Conservation (phyloP, 2,329 filamentous ascomycete genomes). For the Epichloe amarillans region DNA sequence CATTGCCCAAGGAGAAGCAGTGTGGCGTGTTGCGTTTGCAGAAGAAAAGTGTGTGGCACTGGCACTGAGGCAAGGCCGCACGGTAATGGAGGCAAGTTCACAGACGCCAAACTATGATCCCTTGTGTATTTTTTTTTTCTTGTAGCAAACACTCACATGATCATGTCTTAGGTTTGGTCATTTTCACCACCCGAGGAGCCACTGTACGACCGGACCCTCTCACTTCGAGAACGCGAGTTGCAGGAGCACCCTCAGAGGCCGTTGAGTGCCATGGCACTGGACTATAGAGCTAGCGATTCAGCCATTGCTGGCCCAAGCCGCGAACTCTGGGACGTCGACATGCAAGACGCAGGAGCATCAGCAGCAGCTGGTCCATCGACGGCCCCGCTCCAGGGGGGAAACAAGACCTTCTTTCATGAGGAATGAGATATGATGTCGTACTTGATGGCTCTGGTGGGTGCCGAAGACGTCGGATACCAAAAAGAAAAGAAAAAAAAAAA, state of each 20-base stretch:
- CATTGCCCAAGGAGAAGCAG: conserved; percentile 80
- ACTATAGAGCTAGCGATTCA: conserved; percentile 23
- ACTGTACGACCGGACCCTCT: conserved; percentile 38
- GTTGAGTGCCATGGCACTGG: conserved; percentile 35
- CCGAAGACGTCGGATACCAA: background rate
- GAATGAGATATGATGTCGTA: conserved; percentile 16
- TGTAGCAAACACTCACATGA: conserved; percentile 5
- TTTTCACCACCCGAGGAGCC: conserved; percentile 76
- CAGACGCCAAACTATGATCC: background rate
- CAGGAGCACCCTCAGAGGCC: conserved; percentile 35
- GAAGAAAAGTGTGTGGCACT: conserved; percentile 97
- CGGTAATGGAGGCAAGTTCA: conserved; percentile 84
- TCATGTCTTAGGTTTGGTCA: conserved; percentile 62
- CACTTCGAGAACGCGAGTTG: conserved; percentile 32
- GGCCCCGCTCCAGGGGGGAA: conserved; percentile 20
- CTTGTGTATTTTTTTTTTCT: background rate
- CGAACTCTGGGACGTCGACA: conserved; percentile 37
- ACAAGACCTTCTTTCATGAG: conserved; percentile 38
- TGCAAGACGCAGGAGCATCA: conserved; percentile 42
- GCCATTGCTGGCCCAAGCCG: conserved; percentile 17
- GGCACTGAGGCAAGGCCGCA: conserved; percentile 70
- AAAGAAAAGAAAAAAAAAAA: background rate
- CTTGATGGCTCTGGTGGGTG: background rate
- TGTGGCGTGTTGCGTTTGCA: conserved; percentile 96
- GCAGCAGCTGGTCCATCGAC: conserved; percentile 39